Evolutionary conservation across 2,329 filamentous ascomycete genomes (phyloP).

Genomic region (Pseudocercospora eumusae): DNA sequence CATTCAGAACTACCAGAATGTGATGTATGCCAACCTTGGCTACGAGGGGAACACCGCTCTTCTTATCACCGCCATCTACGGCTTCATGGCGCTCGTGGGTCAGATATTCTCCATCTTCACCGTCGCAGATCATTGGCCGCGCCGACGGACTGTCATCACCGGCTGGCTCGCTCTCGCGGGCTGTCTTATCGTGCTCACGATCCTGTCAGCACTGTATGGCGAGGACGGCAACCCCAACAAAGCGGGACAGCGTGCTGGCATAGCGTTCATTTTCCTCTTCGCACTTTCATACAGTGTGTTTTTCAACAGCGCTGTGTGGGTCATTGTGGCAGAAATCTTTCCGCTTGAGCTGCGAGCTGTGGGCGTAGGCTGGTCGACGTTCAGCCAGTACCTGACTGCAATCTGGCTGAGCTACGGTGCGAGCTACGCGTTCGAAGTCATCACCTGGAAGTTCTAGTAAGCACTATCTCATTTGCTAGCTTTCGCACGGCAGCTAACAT

Average conservation of each 20-base stretch:
- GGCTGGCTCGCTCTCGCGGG: conserved; percentile 35
- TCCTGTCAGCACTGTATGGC: conserved; percentile 36
- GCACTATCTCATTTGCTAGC: not conserved
- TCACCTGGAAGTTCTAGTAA: conserved; percentile 45
- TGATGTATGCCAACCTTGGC: conserved; percentile 42
- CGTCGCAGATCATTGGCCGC: conserved; percentile 42
- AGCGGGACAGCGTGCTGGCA: conserved; percentile 38
- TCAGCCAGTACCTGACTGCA: conserved; percentile 96
- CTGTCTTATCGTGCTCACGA: conserved; percentile 29
- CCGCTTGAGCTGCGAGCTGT: conserved; percentile 38
- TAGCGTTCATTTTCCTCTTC: conserved; percentile 46
- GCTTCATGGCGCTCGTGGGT: conserved; percentile 44
- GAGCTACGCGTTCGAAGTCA: conserved; percentile 38
- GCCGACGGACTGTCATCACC: conserved; percentile 39
- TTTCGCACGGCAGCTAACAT: not conserved
- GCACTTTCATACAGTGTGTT: conserved; percentile 43
- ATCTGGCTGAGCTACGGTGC: conserved; percentile 69
- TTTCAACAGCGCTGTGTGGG: conserved; percentile 44
- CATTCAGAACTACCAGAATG: conserved; percentile 45
- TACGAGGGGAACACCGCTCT: conserved; percentile 39
- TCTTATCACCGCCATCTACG: conserved; percentile 42
- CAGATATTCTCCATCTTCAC: conserved; percentile 40
- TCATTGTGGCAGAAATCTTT: conserved; percentile 41
- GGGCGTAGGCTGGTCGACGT: conserved; percentile 39
- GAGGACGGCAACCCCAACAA: conserved; percentile 25